A percentile compares a stretch with the other conserved stretches of the same genome.
Conservation (phyloP, 2,329 filamentous ascomycete species). For the Sphaerulina vaccinii region DNA sequence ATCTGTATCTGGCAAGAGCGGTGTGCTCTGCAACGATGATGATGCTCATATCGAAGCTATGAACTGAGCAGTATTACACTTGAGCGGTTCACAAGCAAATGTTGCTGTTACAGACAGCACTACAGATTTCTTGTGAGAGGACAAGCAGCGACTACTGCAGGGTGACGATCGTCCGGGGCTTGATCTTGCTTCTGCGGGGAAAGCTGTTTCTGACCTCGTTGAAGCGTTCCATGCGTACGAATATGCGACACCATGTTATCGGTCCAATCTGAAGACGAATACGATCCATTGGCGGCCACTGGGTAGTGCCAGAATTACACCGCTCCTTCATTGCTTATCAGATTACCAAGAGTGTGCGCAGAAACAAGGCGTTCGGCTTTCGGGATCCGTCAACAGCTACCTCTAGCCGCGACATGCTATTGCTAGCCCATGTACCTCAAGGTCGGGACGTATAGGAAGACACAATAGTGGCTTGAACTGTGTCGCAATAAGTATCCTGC, state of each 20-base stretch:
- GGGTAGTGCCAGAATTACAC: background rate
- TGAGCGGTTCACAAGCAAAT: background rate
- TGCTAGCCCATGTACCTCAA: background rate
- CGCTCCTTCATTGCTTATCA: background rate
- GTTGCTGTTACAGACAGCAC: background rate
- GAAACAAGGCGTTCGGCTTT: constrained; percentile 8
- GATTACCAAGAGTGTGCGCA: constrained; percentile 5
- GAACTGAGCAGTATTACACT: background rate
- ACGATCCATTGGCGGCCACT: background rate
- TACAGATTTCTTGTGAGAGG: background rate
- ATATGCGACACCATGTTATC: background rate
- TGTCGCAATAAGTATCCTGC: constrained; percentile 4
- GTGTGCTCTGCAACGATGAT: too few species aligned
- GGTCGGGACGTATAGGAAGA: constrained; percentile 8
- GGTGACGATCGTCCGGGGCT: background rate
- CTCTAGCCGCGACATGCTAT: constrained; percentile 6
- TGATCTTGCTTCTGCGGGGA: background rate
- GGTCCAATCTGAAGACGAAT: background rate
- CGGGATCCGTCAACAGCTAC: constrained; percentile 8
- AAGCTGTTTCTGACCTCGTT: background rate
- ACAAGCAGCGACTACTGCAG: background rate
- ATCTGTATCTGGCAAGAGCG: too few species aligned
- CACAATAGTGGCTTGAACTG: constrained; percentile 1
- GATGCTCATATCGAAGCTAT: background rate
- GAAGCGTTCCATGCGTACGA: background rate